Evolutionary conservation across 2,329 filamentous ascomycete species (phyloP), one percentile per base, ranked within the genome.

Genomic region (Aureobasidium sp.): DNA sequence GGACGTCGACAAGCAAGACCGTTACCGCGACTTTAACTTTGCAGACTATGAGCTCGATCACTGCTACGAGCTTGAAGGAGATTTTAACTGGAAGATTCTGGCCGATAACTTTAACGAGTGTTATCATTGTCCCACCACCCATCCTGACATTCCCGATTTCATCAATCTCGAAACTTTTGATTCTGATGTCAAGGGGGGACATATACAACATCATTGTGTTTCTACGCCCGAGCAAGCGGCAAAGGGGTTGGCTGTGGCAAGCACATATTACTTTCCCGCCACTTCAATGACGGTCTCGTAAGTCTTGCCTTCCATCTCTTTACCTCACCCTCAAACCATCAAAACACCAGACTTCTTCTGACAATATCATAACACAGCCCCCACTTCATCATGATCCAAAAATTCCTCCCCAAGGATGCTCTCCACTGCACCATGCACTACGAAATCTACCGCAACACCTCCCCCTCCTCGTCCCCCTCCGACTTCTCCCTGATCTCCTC

Each of bases 51-150:
- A 72, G 17, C 84, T 84, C 63, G 81, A 85, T 65, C 82, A 84
- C 67, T 71, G 73, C 14, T 84, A 81, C 79, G 78, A 82, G 64
- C 78, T 82, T 74, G 77, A 81, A 51, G 79, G 78, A 0, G 76
- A 79, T 27, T 82, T 78, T 69, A 84, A 84, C 73, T 85, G 82
- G 82, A 84, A 85, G 71, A 78, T 80, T 42, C 69, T 83, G 22
- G 78, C 79, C 1, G 83, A 86, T 68, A 85, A 86, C 74, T 86
- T 84, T 75, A 86, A 86, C 69, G 63, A 64, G 69, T 86, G 83
- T 69, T 87, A 87, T 67, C 84, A 86, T 74, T 86, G 83, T 75
- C 79, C 80, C 57, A 81, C 79, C 0, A 80, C 82, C 2, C 83
- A 86, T 65, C 82, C 84, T 2, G 81, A 84, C 62, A 80, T 85